Evolutionary conservation across 306 rosid genomes (phyloP).

Genomic region (Citrullus mucosospermus): DNA sequence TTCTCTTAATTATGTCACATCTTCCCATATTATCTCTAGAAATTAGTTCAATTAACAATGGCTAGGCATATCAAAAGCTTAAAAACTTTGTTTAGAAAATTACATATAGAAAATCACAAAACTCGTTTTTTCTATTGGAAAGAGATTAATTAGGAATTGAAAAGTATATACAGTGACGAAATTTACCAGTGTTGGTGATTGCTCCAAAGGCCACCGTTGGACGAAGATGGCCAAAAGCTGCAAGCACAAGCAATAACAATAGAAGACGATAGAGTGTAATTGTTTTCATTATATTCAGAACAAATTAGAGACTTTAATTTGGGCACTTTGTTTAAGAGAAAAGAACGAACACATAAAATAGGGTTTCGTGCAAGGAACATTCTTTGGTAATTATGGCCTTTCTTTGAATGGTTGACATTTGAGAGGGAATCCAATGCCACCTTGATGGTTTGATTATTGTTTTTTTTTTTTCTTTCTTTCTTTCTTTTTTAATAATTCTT

Average conservation of each 20-base stretch:
- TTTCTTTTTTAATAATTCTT: too few species aligned
- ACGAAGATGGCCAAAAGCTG: not conserved
- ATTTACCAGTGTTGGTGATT: not conserved
- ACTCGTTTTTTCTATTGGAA: not conserved
- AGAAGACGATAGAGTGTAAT: not conserved
- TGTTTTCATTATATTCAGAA: not conserved
- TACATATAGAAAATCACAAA: not conserved
- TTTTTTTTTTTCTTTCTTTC: too few species aligned
- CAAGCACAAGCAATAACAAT: not conserved
- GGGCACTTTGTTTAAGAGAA: not conserved
- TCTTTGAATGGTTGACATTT: not conserved
- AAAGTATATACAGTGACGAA: not conserved
- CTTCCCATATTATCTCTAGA: not conserved
- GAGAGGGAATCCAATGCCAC: not conserved
- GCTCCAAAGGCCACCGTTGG: not conserved
- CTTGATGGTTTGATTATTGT: not conserved
- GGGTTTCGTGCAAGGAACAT: not conserved
- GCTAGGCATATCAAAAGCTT: too few species aligned
- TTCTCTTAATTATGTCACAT: not conserved
- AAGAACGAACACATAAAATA: not conserved
- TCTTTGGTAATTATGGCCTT: not conserved
- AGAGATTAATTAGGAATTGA: not conserved
- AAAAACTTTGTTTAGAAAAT: too few species aligned
- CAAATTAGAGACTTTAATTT: not conserved
- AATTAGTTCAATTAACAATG: too few species aligned